Evolutionary conservation across 1,284 basidiomycete genomes (phyloP).

Genomic region (Retiboletus flavoniger): DNA sequence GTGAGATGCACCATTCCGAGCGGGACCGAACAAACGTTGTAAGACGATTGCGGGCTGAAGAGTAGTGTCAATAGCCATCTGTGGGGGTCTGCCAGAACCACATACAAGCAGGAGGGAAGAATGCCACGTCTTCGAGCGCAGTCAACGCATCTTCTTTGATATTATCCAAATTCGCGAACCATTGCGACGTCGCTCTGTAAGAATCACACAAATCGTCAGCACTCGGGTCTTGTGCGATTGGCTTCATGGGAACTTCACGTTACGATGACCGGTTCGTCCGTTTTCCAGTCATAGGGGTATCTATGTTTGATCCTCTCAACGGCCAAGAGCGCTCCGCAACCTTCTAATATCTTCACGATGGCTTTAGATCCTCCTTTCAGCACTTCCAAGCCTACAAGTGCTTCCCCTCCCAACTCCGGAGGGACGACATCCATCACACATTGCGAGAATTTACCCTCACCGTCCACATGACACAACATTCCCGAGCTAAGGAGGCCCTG

Average conservation of each 20-base stretch:
- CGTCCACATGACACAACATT: constrained; percentile 79
- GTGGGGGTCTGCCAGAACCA: background rate
- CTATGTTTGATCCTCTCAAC: constrained; percentile 78
- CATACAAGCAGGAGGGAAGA: constrained; percentile 75
- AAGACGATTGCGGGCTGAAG: constrained; percentile 77
- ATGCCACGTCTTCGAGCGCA: constrained; percentile 73
- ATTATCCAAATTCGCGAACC: constrained; percentile 90
- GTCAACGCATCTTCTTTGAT: constrained; percentile 78
- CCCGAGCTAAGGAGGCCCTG: constrained; percentile 46
- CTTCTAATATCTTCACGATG: constrained; percentile 64
- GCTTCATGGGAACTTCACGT: constrained; percentile 49
- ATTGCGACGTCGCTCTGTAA: constrained; percentile 90
- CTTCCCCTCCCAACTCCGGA: constrained; percentile 39
- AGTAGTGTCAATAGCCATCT: constrained; percentile 8
- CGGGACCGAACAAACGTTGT: constrained; percentile 84
- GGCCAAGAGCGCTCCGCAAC: constrained; percentile 62
- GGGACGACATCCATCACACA: constrained; percentile 58
- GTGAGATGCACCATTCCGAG: constrained; percentile 99
- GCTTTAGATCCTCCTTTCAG: constrained; percentile 68
- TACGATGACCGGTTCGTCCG: constrained; percentile 88
- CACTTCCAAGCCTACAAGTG: constrained; percentile 70
- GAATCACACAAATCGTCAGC: constrained; percentile 11
- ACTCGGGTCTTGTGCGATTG: background rate
- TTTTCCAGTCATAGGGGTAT: constrained; percentile 98
- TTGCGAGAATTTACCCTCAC: constrained; percentile 70